Conservation (phyloP, 169 alveolate species). For the Eimeria praecox region DNA sequence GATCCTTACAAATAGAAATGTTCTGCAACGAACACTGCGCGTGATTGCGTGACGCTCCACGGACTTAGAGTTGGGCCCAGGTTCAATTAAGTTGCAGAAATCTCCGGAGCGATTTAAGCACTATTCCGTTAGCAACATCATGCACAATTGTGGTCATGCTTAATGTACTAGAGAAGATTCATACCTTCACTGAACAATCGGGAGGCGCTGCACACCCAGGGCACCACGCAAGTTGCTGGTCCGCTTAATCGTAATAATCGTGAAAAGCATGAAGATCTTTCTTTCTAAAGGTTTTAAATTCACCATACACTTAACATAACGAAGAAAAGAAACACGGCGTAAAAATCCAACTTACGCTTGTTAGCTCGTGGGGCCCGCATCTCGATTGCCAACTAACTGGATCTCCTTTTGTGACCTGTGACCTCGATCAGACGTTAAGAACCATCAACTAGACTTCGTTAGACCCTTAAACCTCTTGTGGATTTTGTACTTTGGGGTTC, state of each 20-base stretch:
- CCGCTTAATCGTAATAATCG: not conserved
- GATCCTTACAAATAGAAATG: not conserved
- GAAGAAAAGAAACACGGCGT: not conserved
- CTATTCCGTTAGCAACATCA: not conserved
- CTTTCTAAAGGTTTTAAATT: not conserved
- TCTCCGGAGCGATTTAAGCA: not conserved
- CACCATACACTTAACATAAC: not conserved
- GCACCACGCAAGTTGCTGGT: not conserved
- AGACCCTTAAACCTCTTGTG: not conserved
- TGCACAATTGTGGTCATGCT: not conserved
- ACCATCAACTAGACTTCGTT: too few relatives aligned
- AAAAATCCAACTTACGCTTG: not conserved
- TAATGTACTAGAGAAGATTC: not conserved
- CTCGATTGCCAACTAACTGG: not conserved
- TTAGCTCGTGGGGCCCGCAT: constrained; percentile 23
- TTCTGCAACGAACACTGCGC: too few relatives aligned
- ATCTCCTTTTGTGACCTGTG: not conserved
- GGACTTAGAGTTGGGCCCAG: not conserved
- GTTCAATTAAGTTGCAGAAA: not conserved
- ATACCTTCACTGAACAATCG: not conserved
- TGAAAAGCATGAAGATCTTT: not conserved
- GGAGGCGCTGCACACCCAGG: not conserved
- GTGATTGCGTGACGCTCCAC: too few relatives aligned
- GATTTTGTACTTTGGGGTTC: too few relatives aligned
- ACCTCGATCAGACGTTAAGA: not conserved